Conservation (phyloP, 768 basidiomycete genomes). For the Fomitopsis serialis region DNA sequence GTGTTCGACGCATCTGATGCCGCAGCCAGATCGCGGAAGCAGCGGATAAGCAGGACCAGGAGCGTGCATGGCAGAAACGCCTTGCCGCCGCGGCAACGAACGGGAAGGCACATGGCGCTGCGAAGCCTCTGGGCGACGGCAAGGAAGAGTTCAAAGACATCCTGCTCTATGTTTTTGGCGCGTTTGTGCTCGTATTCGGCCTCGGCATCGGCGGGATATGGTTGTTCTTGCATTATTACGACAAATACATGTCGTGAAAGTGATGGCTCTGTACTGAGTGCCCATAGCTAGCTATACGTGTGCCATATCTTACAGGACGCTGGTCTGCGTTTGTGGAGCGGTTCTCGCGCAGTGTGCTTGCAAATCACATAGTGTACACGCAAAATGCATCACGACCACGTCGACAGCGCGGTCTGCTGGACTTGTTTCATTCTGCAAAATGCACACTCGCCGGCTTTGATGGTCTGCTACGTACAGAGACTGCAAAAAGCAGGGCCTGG, state of each 20-base stretch:
- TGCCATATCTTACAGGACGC: neutral
- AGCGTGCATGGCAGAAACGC: conserved; percentile 26
- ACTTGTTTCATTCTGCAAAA: too few relatives aligned
- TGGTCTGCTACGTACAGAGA: too few relatives aligned
- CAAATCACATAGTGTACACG: too few relatives aligned
- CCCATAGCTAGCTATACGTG: neutral
- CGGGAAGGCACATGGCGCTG: conserved; percentile 3
- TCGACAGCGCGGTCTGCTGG: too few relatives aligned
- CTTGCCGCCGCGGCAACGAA: conserved; percentile 12
- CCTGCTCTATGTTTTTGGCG: conserved; percentile 22
- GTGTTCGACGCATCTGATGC: conserved; percentile 48
- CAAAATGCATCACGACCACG: too few relatives aligned
- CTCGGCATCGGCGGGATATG: conserved; percentile 22
- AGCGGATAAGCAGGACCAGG: conserved; percentile 37
- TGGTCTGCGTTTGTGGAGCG: neutral
- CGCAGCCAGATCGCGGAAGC: conserved; percentile 45
- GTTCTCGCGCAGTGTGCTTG: too few relatives aligned
- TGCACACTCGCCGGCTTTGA: too few relatives aligned
- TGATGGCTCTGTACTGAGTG: too few relatives aligned
- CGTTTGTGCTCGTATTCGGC: conserved; percentile 21
- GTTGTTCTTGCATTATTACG: conserved; percentile 15
- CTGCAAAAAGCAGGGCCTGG: conserved; percentile 45
- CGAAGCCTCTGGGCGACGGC: conserved; percentile 1
- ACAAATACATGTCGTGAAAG: neutral
- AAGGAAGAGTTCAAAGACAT: conserved; percentile 18